These are phyloP conservation scores for Crithidia bombi DNA, from an alignment of 208 protist genomes.

Conservation along the genomic window DNA sequence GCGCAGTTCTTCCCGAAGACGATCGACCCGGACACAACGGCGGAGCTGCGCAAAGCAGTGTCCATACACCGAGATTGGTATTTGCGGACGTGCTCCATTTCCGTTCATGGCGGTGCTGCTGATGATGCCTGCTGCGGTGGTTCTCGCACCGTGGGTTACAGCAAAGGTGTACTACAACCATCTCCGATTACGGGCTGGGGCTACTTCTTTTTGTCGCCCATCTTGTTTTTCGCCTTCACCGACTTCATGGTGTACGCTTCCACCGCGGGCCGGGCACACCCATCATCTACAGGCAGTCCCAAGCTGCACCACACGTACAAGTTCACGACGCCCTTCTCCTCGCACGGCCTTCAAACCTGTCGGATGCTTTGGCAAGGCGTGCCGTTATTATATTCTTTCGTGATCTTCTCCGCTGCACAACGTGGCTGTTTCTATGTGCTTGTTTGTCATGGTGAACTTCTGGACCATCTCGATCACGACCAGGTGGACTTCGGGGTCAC, in stretches of 20 bases:
- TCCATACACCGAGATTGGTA: slow-evolving; percentile 75
- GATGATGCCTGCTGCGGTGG: slow-evolving; percentile 68
- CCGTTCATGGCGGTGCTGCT: slow-evolving; percentile 81
- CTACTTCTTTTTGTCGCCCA: slow-evolving; percentile 66
- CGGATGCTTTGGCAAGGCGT: slow-evolving; percentile 93
- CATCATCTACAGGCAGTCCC: slow-evolving; percentile 90
- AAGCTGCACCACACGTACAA: slow-evolving; percentile 93
- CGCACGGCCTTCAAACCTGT: slow-evolving; percentile 94
- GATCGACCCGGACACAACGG: slow-evolving; percentile 52
- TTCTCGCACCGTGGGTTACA: slow-evolving; percentile 81
- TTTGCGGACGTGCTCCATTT: slow-evolving; percentile 76
- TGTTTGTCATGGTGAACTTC: slow-evolving; percentile 94
- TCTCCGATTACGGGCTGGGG: slow-evolving; percentile 79
- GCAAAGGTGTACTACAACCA: slow-evolving; percentile 78
- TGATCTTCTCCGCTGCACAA: slow-evolving; percentile 93
- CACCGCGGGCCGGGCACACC: slow-evolving; percentile 93
- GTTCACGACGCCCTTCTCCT: slow-evolving; percentile 90
- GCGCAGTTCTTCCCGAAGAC: slow-evolving; percentile 77
- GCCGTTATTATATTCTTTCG: slow-evolving; percentile 93
- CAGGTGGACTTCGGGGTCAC: slow-evolving; percentile 87
- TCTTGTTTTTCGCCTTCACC: slow-evolving; percentile 91
- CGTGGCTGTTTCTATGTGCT: slow-evolving; percentile 73
- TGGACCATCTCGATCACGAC: slow-evolving; percentile 96
- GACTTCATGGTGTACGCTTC: slow-evolving; percentile 95
- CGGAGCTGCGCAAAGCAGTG: slow-evolving; percentile 56